phyloP scores from a whole-genome alignment of 495 filamentous ascomycete species.

The Annulohypoxylon moriforme region DNA sequence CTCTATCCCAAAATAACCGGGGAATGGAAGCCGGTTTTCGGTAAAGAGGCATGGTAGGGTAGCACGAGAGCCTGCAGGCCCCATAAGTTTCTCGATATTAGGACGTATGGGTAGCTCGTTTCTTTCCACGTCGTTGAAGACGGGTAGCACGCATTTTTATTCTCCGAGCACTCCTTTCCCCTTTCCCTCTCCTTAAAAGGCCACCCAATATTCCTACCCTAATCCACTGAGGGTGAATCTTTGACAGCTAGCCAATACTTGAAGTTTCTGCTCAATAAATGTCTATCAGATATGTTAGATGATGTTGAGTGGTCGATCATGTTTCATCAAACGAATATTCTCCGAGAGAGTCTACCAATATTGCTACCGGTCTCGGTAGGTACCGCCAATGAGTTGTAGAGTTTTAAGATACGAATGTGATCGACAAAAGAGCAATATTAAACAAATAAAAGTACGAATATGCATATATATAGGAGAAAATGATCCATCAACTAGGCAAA shows the following conservation, averaged over 20 bases:
- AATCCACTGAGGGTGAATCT: not conserved
- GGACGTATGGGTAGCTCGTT: not conserved
- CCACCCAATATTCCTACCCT: conserved; percentile 1
- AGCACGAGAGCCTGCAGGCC: not conserved
- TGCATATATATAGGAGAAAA: not conserved
- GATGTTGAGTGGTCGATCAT: not conserved
- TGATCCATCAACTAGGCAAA: not conserved
- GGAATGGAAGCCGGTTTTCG: not conserved
- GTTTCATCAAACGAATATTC: not conserved
- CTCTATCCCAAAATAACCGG: not conserved
- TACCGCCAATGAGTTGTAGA: not conserved
- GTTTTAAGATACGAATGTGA: not conserved
- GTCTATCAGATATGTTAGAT: not conserved
- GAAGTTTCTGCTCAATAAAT: not conserved
- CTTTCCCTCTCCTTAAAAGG: not conserved
- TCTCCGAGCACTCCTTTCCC: not conserved
- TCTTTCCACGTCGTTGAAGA: not conserved
- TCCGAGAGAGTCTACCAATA: not conserved
- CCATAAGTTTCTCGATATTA: not conserved
- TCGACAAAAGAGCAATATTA: not conserved
- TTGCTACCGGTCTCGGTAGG: not conserved
- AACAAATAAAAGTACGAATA: not conserved
- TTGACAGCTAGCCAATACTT: not conserved
- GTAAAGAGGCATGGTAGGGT: not conserved
- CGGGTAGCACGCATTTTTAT: not conserved